A percentile compares a stretch with the other conserved stretches of the same genome.
Conservation (phyloP, 2,329 filamentous ascomycete species). For the Xylariaceae sp. region DNA sequence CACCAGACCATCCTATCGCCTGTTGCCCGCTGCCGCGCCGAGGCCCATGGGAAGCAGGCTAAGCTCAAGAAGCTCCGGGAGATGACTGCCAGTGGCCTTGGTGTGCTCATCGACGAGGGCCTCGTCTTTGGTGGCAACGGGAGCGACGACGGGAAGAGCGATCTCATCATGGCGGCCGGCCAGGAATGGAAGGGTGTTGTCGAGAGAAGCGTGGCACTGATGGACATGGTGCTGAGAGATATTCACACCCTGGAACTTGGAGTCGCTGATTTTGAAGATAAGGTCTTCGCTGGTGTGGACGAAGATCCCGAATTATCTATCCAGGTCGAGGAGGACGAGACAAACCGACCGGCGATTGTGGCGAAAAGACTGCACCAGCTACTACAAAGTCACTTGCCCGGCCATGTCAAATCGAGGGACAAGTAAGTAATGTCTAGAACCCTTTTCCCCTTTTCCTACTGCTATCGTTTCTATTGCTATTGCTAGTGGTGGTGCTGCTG, state of each 20-base stretch:
- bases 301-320: conserved; percentile 52
- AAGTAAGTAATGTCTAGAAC: too few species aligned
- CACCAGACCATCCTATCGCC: conserved; percentile 69
- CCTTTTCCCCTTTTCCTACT: too few species aligned
- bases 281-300: conserved; percentile 55
- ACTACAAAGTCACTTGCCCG: conserved; percentile 60
- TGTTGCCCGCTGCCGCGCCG: conserved; percentile 64
- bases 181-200: conserved; percentile 63
- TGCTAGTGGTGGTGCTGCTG: too few species aligned
- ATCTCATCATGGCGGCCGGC: conserved; percentile 34
- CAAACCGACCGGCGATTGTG: conserved; percentile 49
- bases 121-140: conserved; percentile 59
- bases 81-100: conserved; percentile 78
- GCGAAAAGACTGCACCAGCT: conserved; percentile 62
- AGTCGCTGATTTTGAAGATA: conserved; percentile 58
- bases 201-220: conserved; percentile 71
- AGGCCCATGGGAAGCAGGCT: conserved; percentile 67
- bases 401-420: conserved; percentile 46
- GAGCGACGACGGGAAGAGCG: conserved; percentile 43
- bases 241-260: conserved; percentile 56
- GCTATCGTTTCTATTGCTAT: too few species aligned
- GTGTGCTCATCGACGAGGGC: conserved; percentile 80
- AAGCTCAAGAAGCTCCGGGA: conserved; percentile 65
- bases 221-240: conserved; percentile 76
- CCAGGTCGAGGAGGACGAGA: conserved; percentile 38